Base-by-base conservation (phyloP, 495 filamentous ascomycete genomes). In the Penicillium silybi region DNA sequence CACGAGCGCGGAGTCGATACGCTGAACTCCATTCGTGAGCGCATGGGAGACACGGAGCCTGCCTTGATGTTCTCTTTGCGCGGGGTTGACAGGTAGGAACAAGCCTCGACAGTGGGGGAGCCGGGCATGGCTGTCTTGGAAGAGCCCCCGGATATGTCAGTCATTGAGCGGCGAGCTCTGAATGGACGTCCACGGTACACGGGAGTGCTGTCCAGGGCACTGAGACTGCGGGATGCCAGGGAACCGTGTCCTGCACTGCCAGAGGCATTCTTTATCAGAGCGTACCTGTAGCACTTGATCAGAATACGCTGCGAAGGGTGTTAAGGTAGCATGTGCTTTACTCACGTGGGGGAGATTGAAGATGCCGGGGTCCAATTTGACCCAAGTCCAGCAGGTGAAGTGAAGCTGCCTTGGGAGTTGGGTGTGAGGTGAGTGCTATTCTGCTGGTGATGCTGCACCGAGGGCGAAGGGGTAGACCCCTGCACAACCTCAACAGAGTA, bases 331-430 rank as follows among this genome's bases (percentile, higher is more conserved):
- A n/a, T 44, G 9, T 9, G 8, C 17, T 25, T 25, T 18, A 71
- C 73, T 58, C 69, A 77, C 75, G 70, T 67, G 45, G 75, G 74
- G 16, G 74, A 78, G 27, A 78, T 73, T 1, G 75, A 74, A n/a
- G 75, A 74, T 22, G 72, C 73, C 8, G 75, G 76, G 38, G 75
- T 79, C 67, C 71, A 78, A 51, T 68, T 65, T 20, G 69, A 57
- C 45, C 68, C 69, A 20, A 69, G 57, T n/a, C 66, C 71, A n/a
- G 59, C 63, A 26, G 73, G 70, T 42, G 72, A 77, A 17, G 62
- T 61, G 40, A 68, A 68, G 55, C 70, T 77, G 29, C 65, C 57
- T 57, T 74, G 72, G 13, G 74, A 76, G 25, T 58, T 64, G 17
- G 73, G 70, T 38, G 72, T 74, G 39, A 71, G 52, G 48, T 73